Evolutionary conservation across 306 rosid species (phyloP), one percentile per base, ranked within the genome.

Genomic region (Myrica gale): DNA sequence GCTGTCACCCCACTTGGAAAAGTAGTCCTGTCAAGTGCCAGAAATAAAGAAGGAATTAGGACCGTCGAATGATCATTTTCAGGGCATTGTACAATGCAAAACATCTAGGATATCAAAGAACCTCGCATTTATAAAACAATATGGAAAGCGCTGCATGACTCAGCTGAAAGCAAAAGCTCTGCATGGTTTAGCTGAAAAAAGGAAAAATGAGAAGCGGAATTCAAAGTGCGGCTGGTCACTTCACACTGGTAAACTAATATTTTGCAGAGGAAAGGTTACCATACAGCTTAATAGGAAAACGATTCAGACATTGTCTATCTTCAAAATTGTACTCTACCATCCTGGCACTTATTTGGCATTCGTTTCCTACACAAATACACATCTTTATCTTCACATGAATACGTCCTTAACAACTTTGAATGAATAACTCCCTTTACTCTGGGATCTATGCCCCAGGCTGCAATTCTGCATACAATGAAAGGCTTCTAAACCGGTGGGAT

Each of bases 1-100:
- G 71, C 91, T 88, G 76, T 92, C 85, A 60, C 96, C 97, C 98
- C 98, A 95, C 71, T 95, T 95, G 8, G 97, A 95, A 86, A 95
- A 95, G 88, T 90, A 95, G 74, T 90, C 97, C 98, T 95, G 92
- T 70, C 54, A 70, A 45, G 80, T 77, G 70, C 50, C 15, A 42
- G 32, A 13, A 9, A 17, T 9, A 42, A 66, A 32, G 37, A 42
- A 0, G 16, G 7, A 66, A 9, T 66, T 66, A 66, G 16, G 70
- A 42, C 51, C 70, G 9, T 42, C 3, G 11, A 39, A 23, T 42
- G 3, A 65, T 65, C 7, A 7, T 41, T 41, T 42, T 26, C 20
- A 19, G 41, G n/a, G n/a, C 9, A 65, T 7, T 48, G 50, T 37
- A 66, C 42, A 66, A 63, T 66, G 50, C 51, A n/a, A 19, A 66